These are phyloP conservation scores for Sorghum bicolor DNA, from an alignment of 176 grass and related monocot genomes.

Conservation along the genomic window DNA sequence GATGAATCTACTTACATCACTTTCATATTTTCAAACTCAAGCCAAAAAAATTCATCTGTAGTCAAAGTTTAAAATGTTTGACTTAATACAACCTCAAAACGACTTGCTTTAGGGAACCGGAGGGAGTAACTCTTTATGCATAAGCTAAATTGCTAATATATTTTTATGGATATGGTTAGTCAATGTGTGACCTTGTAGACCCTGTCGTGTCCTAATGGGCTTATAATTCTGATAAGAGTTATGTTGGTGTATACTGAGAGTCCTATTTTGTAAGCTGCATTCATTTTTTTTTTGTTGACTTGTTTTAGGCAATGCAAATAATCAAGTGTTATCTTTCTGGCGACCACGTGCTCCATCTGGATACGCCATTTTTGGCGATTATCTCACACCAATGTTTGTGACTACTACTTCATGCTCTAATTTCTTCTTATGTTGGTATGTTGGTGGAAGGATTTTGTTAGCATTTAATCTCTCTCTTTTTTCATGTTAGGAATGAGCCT, in stretches of 20 bases:
- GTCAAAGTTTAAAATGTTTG: too few species aligned
- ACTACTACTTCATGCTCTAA: constrained; percentile 26
- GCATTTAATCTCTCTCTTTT: constrained; percentile 17
- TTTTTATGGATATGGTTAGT: background rate
- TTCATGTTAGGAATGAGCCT: constrained; percentile 71
- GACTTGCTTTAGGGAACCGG: too few species aligned
- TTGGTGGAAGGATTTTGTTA: constrained; percentile 19
- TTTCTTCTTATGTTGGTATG: constrained; percentile 12
- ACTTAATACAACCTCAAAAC: too few species aligned
- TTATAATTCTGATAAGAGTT: constrained; percentile 6
- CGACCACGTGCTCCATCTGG: constrained; percentile 94
- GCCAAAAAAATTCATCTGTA: too few species aligned
- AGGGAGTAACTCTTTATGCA: background rate
- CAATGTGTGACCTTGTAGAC: background rate
- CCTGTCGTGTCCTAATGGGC: background rate
- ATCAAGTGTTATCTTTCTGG: constrained; percentile 89
- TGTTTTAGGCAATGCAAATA: constrained; percentile 57
- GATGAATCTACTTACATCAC: too few species aligned
- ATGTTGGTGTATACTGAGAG: constrained; percentile 1
- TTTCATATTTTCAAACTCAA: too few species aligned
- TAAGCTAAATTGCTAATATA: background rate
- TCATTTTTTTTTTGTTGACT: constrained; percentile 12
- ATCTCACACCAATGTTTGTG: constrained; percentile 78
- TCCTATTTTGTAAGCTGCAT: constrained; percentile 10
- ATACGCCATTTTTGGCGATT: constrained; percentile 91